These are phyloP conservation scores for Crassisporium funariophilum DNA, from an alignment of 768 basidiomycete genomes.

Conservation along the genomic window DNA sequence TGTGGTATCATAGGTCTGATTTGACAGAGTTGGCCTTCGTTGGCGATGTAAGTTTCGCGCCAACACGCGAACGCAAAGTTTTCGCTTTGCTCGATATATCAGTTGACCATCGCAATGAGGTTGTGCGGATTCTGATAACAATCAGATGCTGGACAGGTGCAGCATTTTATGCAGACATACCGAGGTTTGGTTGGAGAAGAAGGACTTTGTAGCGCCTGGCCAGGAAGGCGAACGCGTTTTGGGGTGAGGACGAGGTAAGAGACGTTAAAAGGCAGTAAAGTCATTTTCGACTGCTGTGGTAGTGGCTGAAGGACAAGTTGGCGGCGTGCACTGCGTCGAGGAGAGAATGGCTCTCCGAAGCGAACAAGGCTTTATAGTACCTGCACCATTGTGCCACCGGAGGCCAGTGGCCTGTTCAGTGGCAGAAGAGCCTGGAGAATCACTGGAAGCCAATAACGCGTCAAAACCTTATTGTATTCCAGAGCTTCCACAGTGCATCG, in stretches of 20 bases:
- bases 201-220: slow-evolving; percentile 28
- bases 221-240: slow-evolving; percentile 52
- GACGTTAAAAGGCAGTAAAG: slow-evolving; percentile 44
- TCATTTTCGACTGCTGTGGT: slow-evolving; percentile 15
- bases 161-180: slow-evolving; percentile 4
- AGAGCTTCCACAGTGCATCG: no score
- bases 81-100: slow-evolving; percentile 27
- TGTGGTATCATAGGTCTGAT: no score
- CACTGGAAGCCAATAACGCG: neutral
- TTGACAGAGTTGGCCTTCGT: neutral
- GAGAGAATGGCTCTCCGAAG: no score
- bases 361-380: no score
- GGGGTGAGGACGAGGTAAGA: slow-evolving; percentile 59
- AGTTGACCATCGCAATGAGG: slow-evolving; percentile 17
- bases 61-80: slow-evolving; percentile 25
- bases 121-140: slow-evolving; percentile 5
- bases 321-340: no score
- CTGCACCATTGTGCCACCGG: neutral
- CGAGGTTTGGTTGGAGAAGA: slow-evolving; percentile 20
- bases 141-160: slow-evolving; percentile 1
- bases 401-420: neutral
- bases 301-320: no score
- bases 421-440: neutral
- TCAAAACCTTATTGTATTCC: no score
- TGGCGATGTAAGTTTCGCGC: slow-evolving; percentile 6